Percentiles rank a stretch among this genome's conserved stretches.
phyloP scores from a whole-genome alignment of 768 basidiomycete genomes.

The Termitomyces eurrhizus region DNA sequence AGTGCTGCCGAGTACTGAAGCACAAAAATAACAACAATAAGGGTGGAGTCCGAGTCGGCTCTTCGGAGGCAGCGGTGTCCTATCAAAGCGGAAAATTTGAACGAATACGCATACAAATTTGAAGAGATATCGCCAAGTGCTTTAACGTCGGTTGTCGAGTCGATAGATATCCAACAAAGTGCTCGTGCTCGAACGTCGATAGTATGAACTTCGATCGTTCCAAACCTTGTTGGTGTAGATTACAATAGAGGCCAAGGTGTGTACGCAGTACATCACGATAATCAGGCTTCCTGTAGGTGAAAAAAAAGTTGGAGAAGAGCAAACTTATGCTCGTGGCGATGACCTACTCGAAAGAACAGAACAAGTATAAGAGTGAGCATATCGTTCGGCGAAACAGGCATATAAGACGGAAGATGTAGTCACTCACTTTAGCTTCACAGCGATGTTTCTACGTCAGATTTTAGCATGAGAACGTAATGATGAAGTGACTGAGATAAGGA shows the following conservation, averaged over 20 bases:
- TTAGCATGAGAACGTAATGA: conserved; percentile 7
- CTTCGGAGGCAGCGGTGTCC: neutral
- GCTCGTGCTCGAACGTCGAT: neutral
- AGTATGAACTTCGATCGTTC: neutral
- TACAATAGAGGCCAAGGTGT: neutral
- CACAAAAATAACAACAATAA: neutral
- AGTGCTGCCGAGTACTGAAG: neutral
- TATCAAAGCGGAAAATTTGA: conserved; percentile 5
- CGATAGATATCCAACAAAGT: neutral
- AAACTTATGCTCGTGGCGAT: conserved; percentile 7
- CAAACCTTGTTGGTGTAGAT: neutral
- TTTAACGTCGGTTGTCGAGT: neutral
- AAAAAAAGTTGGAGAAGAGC: neutral
- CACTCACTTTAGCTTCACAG: conserved; percentile 18
- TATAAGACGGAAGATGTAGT: neutral
- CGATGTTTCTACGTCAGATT: conserved; percentile 13
- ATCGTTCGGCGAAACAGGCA: neutral
- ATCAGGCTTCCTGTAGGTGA: neutral
- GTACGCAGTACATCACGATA: neutral
- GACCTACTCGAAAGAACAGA: conserved; percentile 2
- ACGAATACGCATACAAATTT: neutral
- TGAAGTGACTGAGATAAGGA: neutral
- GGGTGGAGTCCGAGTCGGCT: neutral
- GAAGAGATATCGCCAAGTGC: neutral
- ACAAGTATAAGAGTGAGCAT: neutral